Base-by-base conservation (phyloP, 441 rosid genomes). In the Syzygium malaccense region DNA sequence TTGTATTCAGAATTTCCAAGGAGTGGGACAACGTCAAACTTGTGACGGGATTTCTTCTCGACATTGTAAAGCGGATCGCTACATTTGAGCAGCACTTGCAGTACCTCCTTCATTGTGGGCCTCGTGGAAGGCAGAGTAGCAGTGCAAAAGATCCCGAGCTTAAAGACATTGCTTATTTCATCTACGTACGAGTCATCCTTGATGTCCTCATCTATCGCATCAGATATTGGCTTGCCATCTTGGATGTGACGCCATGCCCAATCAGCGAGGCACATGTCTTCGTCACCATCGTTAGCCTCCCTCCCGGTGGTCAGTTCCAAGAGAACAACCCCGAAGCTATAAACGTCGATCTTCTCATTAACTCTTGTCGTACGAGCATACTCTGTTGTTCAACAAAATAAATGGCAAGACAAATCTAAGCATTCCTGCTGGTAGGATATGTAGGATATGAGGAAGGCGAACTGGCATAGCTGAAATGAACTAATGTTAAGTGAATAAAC, bases 301-400 rank as follows among this genome's bases (percentile, higher is more conserved):
- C 88, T 93, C 71, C 97, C 95, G 0, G 98, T 95, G 51, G 94
- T 91, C 88, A 96, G 91, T 83, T 96, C 97, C 41, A 96, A 57
- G 51, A 96, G 98, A 55, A 96, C 89, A 7, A 94, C 96, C 19
- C 96, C 96, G 26, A 94, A 96, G 90, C 96, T 94, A 84, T 93
- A 95, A 20, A 94, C 94, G 62, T 96, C 95, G 13, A 87, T 88
- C 90, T 93, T 95, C 88, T 92, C 94, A 30, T 89, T 92, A 85
- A 94, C 95, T 89, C 88, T 91, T 33, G 26, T 86, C 23, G 92
- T 93, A 9, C 45, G 90, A 19, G 90, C 93, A 88, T 92, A 92
- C 89, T 95, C 96, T 95, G 96, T 88, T 60, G 66, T 51, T n/a
- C 37, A 51, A 58, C 8, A 56, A 4, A 6, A 13, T 19, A 84